Percentiles rank a stretch among this genome's conserved stretches.
These are phyloP conservation scores for Aspergillus aculeatus DNA, from an alignment of 2,329 filamentous ascomycete genomes.

Conservation along the genomic window DNA sequence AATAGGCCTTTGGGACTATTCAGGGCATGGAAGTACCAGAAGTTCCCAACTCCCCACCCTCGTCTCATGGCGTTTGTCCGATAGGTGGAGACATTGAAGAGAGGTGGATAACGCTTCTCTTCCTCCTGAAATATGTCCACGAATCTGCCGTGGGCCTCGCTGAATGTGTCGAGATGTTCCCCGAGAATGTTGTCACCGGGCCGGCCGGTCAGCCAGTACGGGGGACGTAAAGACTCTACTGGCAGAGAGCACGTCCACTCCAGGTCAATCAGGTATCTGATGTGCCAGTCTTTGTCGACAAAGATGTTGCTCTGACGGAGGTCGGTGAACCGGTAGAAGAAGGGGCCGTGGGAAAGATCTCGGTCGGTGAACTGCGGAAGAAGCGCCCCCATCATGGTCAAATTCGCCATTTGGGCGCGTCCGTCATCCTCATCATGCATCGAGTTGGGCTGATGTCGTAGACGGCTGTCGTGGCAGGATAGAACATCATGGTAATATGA, in stretches of 20 bases:
- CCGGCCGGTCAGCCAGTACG: background rate
- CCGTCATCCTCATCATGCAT: background rate
- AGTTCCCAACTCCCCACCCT: conserved; percentile 24
- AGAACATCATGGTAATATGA: background rate
- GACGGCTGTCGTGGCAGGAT: background rate
- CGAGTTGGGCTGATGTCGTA: background rate
- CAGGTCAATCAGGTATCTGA: background rate
- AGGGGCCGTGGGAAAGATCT: background rate
- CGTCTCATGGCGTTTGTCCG: conserved; percentile 22
- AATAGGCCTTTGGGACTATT: conserved; percentile 26
- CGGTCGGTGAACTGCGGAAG: background rate
- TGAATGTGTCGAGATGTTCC: background rate
- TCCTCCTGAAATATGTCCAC: conserved; percentile 12
- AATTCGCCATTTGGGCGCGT: background rate
- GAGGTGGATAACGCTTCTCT: conserved; percentile 11
- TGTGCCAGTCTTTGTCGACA: background rate
- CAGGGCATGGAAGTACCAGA: conserved; percentile 31
- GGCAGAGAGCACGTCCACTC: background rate
- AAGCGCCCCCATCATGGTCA: background rate
- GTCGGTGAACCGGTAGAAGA: background rate
- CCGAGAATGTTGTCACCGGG: background rate
- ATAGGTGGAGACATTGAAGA: background rate
- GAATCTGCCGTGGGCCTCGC: conserved; percentile 2
- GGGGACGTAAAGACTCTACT: background rate
- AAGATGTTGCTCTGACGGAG: background rate